Evolutionary conservation across 495 filamentous ascomycete genomes (phyloP), one percentile per base, ranked within the genome.

Genomic region (Ramalina intermedia): DNA sequence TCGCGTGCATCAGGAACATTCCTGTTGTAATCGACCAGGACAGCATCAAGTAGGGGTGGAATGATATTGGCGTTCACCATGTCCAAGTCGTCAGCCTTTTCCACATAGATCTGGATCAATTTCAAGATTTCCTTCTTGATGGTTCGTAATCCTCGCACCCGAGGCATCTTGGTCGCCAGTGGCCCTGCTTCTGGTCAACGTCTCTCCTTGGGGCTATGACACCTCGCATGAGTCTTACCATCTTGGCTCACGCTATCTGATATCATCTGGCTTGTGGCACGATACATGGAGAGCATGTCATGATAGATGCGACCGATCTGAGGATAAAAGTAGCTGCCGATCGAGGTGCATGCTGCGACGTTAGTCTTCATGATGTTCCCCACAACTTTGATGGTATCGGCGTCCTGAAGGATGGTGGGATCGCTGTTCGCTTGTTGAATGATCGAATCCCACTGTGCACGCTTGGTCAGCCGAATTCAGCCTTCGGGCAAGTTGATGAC

Each of bases 351-450:
- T 13, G 91, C 91, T 1, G 91, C 86, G 5, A 99, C 91, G 57
- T 99, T 99, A 5, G 91, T 99, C 73, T 99, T 99, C 91, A 96
- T 99, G 57, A 99, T 94, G 63, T 99, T 99, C 46, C 91, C 91
- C 49, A 99, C 84, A 51, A 99, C 79, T 67, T 96, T 96, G 65
- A 99, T 96, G 0, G 87, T 93, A 46, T 99, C 87, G 23, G 76
- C 73, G 61, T 95, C 85, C 61, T 96, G 85, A 6, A 99, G 72
- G 51, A 86, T 84, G 23, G 73, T 69, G 2, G 90, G 84, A 59
- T 94, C 78, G 48, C 82, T 72, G 42, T 85, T 87, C 36, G 91
- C 91, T 54, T 79, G 71, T 41, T 73, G 70, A 53, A 99, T 99
- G 54, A 99, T 96, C 42, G 79, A 72, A 58, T 96, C 87, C 91